Percentiles rank a stretch among this genome's conserved stretches.
Evolutionary conservation across 495 filamentous ascomycete genomes (phyloP).

Genomic region (Penicillium bialowiezense): DNA sequence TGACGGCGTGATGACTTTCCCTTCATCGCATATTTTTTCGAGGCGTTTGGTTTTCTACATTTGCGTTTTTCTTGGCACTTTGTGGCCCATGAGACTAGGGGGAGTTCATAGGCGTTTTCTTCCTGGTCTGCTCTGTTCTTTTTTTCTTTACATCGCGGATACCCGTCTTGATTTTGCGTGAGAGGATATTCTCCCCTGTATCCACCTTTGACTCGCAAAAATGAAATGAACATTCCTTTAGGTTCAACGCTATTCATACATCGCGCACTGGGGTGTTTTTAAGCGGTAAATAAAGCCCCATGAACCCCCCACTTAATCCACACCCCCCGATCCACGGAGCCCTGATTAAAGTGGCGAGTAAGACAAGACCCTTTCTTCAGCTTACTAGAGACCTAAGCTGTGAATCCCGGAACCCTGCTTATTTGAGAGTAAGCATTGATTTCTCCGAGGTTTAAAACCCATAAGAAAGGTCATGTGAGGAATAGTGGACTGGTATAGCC

Average conservation of each 20-base stretch:
- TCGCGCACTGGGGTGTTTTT: too few relatives aligned
- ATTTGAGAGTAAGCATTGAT: too few relatives aligned
- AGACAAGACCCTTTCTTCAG: background rate
- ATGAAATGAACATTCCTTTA: background rate
- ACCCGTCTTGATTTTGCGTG: slow-evolving; percentile 6
- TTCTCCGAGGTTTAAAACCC: too few relatives aligned
- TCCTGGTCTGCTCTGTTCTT: too few relatives aligned
- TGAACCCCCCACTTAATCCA: background rate
- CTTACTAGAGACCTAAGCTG: too few relatives aligned
- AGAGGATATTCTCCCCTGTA: background rate
- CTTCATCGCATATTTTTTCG: slow-evolving; percentile 4
- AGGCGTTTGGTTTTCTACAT: slow-evolving; percentile 2
- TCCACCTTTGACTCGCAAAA: background rate
- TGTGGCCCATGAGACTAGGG: background rate
- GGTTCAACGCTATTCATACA: too few relatives aligned
- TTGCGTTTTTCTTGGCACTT: background rate
- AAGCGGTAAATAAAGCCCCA: too few relatives aligned
- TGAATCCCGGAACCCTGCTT: too few relatives aligned
- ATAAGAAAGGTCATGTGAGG: too few relatives aligned
- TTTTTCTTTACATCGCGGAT: slow-evolving; percentile 5
- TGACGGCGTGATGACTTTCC: slow-evolving; percentile 15
- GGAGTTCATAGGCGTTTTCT: slow-evolving; percentile 6
- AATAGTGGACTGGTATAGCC: too few relatives aligned
- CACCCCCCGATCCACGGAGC: background rate
- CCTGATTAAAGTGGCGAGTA: background rate